Percentiles rank a stretch among this genome's conserved stretches.
Conservation (phyloP, 257 asterid species). For the Ilex aquifolium region DNA sequence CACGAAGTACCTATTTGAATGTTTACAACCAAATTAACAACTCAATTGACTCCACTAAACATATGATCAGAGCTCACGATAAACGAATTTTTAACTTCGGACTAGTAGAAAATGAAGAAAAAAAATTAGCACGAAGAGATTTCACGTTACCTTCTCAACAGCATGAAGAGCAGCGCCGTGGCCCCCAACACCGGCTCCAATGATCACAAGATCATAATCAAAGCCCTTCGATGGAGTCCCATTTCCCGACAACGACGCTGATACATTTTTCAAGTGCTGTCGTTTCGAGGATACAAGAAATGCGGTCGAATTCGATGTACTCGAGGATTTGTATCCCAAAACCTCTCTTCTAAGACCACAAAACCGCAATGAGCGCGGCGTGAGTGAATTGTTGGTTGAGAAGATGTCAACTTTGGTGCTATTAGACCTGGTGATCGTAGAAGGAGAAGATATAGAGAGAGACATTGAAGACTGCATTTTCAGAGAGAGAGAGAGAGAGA, state of each 20-base stretch:
- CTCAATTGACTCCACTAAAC: no score
- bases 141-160: conserved; percentile 57
- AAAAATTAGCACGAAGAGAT: no score
- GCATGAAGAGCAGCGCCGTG: conserved; percentile 99
- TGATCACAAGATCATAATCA: conserved; percentile 91
- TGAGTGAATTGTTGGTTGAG: conserved; percentile 12
- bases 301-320: conserved; percentile 24
- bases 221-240: conserved; percentile 51
- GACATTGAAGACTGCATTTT: conserved; percentile 68
- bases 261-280: conserved; percentile 21
- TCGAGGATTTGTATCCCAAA: conserved; percentile 23
- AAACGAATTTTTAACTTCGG: no score
- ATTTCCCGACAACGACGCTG: conserved; percentile 46
- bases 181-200: conserved; percentile 98
- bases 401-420: conserved; percentile 12
- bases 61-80: no score
- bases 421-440: conserved; percentile 42
- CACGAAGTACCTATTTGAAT: no score
- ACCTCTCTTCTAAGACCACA: conserved; percentile 83
- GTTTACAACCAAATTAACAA: no score
- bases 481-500: conserved; percentile 6
- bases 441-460: conserved; percentile 49
- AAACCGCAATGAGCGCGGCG: conserved; percentile 70
- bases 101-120: no score
- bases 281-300: conserved; percentile 27